These are phyloP conservation scores for Trifolium fragiferum DNA, from an alignment of 306 rosid species.

Conservation along the genomic window DNA sequence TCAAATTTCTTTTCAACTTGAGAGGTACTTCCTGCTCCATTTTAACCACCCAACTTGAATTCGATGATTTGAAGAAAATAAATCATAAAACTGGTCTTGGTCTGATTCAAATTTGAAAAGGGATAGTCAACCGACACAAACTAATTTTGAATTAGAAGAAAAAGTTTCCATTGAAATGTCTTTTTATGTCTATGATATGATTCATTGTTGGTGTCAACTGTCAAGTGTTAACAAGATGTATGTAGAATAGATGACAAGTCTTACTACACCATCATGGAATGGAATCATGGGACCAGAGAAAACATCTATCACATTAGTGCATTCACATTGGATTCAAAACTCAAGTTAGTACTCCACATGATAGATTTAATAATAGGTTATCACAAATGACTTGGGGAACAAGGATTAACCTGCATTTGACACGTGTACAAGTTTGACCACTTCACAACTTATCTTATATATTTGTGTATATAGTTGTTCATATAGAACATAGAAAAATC, in stretches of 20 bases:
- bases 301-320: neutral
- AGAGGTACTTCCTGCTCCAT: no score
- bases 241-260: slow-evolving; percentile 17
- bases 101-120: slow-evolving; percentile 33
- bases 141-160: neutral
- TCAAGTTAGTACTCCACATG: neutral
- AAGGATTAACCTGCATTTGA: slow-evolving; percentile 4
- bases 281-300: slow-evolving; percentile 32
- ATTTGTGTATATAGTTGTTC: neutral
- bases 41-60: no score
- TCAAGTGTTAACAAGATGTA: slow-evolving; percentile 1
- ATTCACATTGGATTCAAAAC: slow-evolving; percentile 30
- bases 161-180: slow-evolving; percentile 9
- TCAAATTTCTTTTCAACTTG: no score
- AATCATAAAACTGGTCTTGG: no score
- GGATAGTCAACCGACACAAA: neutral
- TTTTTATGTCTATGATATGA: neutral
- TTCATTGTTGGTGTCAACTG: slow-evolving; percentile 12
- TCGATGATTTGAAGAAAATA: no score
- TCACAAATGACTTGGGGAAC: slow-evolving; percentile 34
- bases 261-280: neutral
- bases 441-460: neutral
- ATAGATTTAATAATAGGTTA: neutral
- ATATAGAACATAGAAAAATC: neutral
- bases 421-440: neutral